phyloP scores from a whole-genome alignment of 495 filamentous ascomycete genomes.

The Aspergillus coremiiformis region DNA sequence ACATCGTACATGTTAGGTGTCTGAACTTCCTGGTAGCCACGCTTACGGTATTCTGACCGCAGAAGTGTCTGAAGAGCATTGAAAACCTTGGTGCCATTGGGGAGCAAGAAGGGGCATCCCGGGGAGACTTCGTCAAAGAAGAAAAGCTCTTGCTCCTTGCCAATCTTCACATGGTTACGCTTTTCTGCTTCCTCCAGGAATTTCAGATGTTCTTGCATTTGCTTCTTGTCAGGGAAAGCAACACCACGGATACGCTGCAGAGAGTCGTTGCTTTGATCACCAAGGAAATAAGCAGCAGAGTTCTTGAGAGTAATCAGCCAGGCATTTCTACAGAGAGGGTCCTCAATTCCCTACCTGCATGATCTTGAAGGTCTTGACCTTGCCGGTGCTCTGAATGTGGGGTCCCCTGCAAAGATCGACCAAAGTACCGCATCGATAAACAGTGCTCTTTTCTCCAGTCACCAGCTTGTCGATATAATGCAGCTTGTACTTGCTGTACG shows the following conservation, averaged over 20 bases:
- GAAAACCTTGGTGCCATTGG: slow-evolving; percentile 85
- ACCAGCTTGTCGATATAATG: slow-evolving; percentile 94
- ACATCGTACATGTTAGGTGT: slow-evolving; percentile 95
- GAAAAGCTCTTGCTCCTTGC: slow-evolving; percentile 91
- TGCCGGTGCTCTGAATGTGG: slow-evolving; percentile 86
- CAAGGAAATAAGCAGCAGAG: slow-evolving; percentile 93
- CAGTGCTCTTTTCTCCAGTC: slow-evolving; percentile 83
- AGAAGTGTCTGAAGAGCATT: slow-evolving; percentile 78
- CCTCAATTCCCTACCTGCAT: slow-evolving; percentile 53
- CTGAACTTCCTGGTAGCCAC: slow-evolving; percentile 90
- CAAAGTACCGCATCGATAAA: slow-evolving; percentile 78
- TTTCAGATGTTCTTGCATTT: slow-evolving; percentile 79
- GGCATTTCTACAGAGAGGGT: neutral
- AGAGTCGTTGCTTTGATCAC: slow-evolving; percentile 85
- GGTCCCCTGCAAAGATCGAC: slow-evolving; percentile 76
- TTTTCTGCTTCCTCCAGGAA: slow-evolving; percentile 94
- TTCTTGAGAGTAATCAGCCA: slow-evolving; percentile 48
- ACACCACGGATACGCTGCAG: slow-evolving; percentile 94
- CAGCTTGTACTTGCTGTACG: slow-evolving; percentile 92
- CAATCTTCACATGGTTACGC: slow-evolving; percentile 85
- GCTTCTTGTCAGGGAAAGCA: slow-evolving; percentile 95
- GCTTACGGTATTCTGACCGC: slow-evolving; percentile 81
- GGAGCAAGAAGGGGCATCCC: slow-evolving; percentile 89
- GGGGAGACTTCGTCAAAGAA: slow-evolving; percentile 92
- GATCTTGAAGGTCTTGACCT: slow-evolving; percentile 88